A percentile compares a stretch with the other conserved stretches of the same genome.
Conservation (phyloP, 192 early-diverging fungal genomes). For the Mortierella antarctica region DNA sequence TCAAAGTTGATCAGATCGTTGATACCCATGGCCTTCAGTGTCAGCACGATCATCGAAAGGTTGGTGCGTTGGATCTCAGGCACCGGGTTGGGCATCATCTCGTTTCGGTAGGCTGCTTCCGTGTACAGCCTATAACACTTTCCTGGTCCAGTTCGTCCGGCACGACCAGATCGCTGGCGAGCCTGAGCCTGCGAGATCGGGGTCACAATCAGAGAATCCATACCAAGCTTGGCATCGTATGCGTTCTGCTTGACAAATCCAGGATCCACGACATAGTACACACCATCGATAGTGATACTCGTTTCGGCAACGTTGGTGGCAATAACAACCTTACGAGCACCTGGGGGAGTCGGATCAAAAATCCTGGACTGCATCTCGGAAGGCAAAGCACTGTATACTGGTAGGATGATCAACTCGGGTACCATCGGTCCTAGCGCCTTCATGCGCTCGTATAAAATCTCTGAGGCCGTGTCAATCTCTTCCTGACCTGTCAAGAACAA, state of each 20-base stretch:
- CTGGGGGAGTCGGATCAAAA: conserved; percentile 90
- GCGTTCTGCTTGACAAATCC: conserved; percentile 98
- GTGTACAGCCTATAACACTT: conserved; percentile 97
- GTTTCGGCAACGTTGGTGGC: conserved; percentile 99
- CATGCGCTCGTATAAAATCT: conserved; percentile 78
- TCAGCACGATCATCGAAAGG: conserved; percentile 89
- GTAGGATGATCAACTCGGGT: conserved; percentile 84
- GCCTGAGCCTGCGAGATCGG: conserved; percentile 97
- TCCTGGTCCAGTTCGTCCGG: conserved; percentile 95
- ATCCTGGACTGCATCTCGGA: conserved; percentile 96
- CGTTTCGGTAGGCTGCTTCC: conserved; percentile 89
- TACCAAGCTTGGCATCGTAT: conserved; percentile 96
- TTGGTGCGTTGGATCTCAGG: conserved; percentile 99
- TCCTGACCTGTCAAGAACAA: conserved; percentile 99
- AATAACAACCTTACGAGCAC: conserved; percentile 90
- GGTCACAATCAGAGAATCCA: conserved; percentile 93
- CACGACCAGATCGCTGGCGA: conserved; percentile 95
- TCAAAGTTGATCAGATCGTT: conserved; percentile 93
- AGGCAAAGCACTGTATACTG: conserved; percentile 94
- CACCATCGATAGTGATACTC: conserved; percentile 97
- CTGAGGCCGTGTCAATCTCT: conserved; percentile 91
- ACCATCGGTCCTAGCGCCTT: conserved; percentile 75
- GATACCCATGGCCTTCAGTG: conserved; percentile 96
- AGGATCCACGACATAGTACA: conserved; percentile 95
- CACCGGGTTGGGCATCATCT: conserved; percentile 94